Conservation (phyloP, 768 basidiomycete species). For the Phaeolepiota aurea region DNA sequence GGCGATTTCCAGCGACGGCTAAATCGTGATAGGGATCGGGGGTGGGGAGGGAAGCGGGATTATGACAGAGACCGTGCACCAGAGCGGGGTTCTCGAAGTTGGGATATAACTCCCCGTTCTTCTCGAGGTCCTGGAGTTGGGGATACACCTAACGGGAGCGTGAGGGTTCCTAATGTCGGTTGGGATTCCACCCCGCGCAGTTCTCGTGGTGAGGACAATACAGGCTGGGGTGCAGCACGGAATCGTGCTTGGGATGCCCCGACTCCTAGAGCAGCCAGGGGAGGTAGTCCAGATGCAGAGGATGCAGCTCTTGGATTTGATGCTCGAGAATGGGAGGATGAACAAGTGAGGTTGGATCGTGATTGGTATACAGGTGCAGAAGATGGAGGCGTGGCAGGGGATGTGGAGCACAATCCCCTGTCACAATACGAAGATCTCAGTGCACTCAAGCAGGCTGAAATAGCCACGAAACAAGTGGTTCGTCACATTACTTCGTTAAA, state of each 20-base stretch:
- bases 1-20: conserved; percentile 91
- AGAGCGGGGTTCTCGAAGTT: conserved; percentile 19
- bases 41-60: conserved; percentile 37
- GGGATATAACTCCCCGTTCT: conserved; percentile 59
- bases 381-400: conserved; percentile 76
- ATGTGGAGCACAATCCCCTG: conserved; percentile 90
- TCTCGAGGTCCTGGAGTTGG: conserved; percentile 33
- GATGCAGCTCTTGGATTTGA: conserved; percentile 60
- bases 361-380: conserved; percentile 96
- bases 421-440: conserved; percentile 88
- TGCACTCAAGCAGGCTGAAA: conserved; percentile 60
- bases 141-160: conserved; percentile 59
- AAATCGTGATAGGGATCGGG: conserved; percentile 61
- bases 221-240: conserved; percentile 56
- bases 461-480: conserved; percentile 69
- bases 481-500: conserved; percentile 15
- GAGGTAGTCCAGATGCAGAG: conserved; percentile 62
- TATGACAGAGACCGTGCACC: conserved; percentile 19
- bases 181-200: conserved; percentile 91
- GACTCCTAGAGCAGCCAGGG: conserved; percentile 63
- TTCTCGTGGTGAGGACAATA: conserved; percentile 41
- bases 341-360: conserved; percentile 83
- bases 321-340: conserved; percentile 93
- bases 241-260: conserved; percentile 74
- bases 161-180: conserved; percentile 83